Evolutionary conservation across 1,284 basidiomycete species (phyloP), one percentile per base, ranked within the genome.

Genomic region (Tilletia caries): DNA sequence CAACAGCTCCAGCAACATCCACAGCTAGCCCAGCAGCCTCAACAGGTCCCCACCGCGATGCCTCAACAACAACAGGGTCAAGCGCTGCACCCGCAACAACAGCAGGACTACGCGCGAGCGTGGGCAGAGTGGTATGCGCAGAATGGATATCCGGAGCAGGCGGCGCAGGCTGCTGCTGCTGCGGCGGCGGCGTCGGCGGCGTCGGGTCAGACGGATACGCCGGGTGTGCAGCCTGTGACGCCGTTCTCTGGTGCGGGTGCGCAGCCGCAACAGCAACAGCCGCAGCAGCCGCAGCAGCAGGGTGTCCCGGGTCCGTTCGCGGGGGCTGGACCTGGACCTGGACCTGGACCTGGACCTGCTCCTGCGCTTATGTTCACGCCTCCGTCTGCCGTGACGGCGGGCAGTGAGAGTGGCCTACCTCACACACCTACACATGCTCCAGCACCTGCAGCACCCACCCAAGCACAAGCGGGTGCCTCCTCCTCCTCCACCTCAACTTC

Each of bases 1-100:
- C 84, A 85, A 64, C 68, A 41, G 32, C 62, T 29, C 10, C 46
- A 29, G 27, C 37, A 15, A 13, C 37, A n/a, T 12, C 50, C 44
- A 37, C 67, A 66, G 32, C 65, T 44, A 44, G 37, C 54, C 18
- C 68, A 25, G 12, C 68, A 69, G 29, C 68, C 66, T 37, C 66
- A 67, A 48, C 68, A 69, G n/a, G 70, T 18, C 41, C 41, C 8
- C 10, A 37, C 46, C 25, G 58, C 15, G 58, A 37, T 44, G 37
- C 37, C 37, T 41, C 68, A 27, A 12, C 48, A 37, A 15, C 46
- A 29, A 20, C 58, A 64, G 27, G 27, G 8, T 2, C 65, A 29
- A 25, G 37, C 44, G 32, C 29, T 44, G 15, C 58, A 54, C 18
- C 68, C 23, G 12, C 68, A 69, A 32, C 68, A 69, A 41, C 66